These are phyloP conservation scores for Pseudogymnoascus sp. DNA, from an alignment of 2,329 filamentous ascomycete genomes.

Conservation along the genomic window DNA sequence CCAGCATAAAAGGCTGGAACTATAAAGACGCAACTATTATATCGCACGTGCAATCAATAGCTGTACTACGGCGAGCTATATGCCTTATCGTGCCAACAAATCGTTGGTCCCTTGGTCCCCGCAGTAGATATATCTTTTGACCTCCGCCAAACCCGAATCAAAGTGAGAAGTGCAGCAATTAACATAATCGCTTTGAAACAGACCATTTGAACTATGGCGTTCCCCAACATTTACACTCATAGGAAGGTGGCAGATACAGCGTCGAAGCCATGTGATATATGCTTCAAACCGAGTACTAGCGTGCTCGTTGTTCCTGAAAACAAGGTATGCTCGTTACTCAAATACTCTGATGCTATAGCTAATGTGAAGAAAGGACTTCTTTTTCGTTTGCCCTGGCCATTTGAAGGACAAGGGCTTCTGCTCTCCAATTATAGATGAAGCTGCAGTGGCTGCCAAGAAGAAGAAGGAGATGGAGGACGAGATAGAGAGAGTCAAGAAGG, in stretches of 20 bases:
- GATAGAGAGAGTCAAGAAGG: conserved; percentile 54
- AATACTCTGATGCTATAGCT: neutral
- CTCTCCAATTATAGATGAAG: conserved; percentile 61
- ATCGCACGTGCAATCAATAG: conserved; percentile 1
- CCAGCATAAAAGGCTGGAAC: neutral
- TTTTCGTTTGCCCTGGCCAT: conserved; percentile 80
- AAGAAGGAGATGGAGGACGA: conserved; percentile 58
- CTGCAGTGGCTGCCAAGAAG: conserved; percentile 47
- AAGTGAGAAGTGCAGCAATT: conserved; percentile 1
- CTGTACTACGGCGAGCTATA: conserved; percentile 4
- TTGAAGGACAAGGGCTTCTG: conserved; percentile 78
- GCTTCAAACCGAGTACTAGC: conserved; percentile 78
- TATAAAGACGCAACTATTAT: neutral
- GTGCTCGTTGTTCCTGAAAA: conserved; percentile 85
- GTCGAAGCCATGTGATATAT: conserved; percentile 79
- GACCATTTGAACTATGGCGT: conserved; percentile 27
- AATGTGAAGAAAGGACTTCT: conserved; percentile 57
- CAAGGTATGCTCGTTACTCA: conserved; percentile 49
- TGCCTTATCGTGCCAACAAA: conserved; percentile 8
- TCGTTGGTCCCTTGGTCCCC: neutral
- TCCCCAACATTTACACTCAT: conserved; percentile 75
- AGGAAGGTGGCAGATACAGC: conserved; percentile 79
- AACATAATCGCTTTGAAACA: neutral
- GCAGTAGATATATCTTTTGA: conserved; percentile 1
- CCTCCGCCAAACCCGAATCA: neutral